Base-by-base conservation (phyloP, 805 yeast genomes). In the Zygotorulaspora florentina region DNA sequence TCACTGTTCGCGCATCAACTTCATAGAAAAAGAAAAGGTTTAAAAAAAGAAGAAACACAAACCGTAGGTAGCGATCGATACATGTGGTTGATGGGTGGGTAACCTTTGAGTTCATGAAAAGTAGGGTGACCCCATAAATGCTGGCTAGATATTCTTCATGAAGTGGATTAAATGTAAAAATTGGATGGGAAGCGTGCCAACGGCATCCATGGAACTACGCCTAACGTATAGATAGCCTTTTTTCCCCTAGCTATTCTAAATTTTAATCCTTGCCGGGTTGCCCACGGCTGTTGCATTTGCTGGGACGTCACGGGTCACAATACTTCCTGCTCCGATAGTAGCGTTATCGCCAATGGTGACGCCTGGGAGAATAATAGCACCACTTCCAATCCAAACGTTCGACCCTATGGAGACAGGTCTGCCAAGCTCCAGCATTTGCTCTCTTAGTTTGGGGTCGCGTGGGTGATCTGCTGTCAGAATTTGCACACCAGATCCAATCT, bases 311-410 rank as follows among this genome's bases (percentile, higher is more conserved):
- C 68, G 76, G 15, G 75, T 72, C 17, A 85, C 87, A 2, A 82
- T 81, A 7, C 83, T 67, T 3, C 87, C 87, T 2, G 89, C 87
- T 2, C 83, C 90, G 35, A 84, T 70, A 1, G 80, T 79, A 3
- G 74, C 72, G 8, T 77, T 75, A 40, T 78, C 76, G 11, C 89
- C 90, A 37, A 84, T 71, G 1, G 74, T 77, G 9, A 81, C 82
- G 8, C 89, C 90, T 2, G 86, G 85, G 41, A 83, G 62, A 8
- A 85, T 71, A 1, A 68, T 66, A 12, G 67, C 78, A 34, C 71
- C 70, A 1, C 81, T 70, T 12, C 86, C 87, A 34, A 84, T 66
- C 91, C 90, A 84, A 8, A 81, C 85, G 50, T 77, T 75, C 58
- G 79, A 72, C 2, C 84, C 87, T 29, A 85, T 78, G 2, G 59